Base-by-base conservation (phyloP, 108 stramenopile genomes). In the Cyclotella atomus region DNA sequence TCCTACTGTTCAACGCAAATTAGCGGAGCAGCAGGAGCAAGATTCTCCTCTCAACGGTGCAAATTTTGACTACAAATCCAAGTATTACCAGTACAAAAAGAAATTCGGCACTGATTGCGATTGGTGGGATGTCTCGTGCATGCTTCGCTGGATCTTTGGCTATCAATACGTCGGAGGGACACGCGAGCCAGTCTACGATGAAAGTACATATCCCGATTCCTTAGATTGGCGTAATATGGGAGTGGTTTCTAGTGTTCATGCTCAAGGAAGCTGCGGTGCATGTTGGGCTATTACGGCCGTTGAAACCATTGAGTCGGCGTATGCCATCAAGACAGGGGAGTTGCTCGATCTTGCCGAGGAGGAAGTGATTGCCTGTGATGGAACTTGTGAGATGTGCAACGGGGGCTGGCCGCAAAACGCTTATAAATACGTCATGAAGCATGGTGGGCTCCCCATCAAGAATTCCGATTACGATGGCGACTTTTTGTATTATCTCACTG, bases 381-480 rank as follows among this genome's bases (percentile, higher is more conserved):
- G 89, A 20, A 70, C 82, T 21, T 93, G 91, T 71, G 82, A 90
- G 36, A 90, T 90, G 50, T 54, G 91, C 59, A 69, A 78, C 33
- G 94, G 94, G 9, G 94, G 94, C 19, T 95, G 94, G 94, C 94
- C 94, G 16, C 91, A 95, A 61, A 92, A 95, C 78, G 94, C 94
- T 0, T 91, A 84, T 61, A 89, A 95, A 6, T 95, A 87, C 65
- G 87, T 86, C 10, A 95, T 91, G 88, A 83, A 91, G 2, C 77
- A 92, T 59, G 83, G 75, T 12, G 94, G 94, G 9, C 73, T 95
- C 0, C 89, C 89, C 12, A 69, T 81, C n/a, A 81, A 68, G 29
- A 49, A 32, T 28, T 75, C 75, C 7, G 49, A 83, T 5, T 95
- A 95, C 61, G 84, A 95, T 68, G 87, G 73, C 0, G 86, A 92